Base-by-base conservation (phyloP, 208 protist genomes). In the Leishmania major region DNA sequence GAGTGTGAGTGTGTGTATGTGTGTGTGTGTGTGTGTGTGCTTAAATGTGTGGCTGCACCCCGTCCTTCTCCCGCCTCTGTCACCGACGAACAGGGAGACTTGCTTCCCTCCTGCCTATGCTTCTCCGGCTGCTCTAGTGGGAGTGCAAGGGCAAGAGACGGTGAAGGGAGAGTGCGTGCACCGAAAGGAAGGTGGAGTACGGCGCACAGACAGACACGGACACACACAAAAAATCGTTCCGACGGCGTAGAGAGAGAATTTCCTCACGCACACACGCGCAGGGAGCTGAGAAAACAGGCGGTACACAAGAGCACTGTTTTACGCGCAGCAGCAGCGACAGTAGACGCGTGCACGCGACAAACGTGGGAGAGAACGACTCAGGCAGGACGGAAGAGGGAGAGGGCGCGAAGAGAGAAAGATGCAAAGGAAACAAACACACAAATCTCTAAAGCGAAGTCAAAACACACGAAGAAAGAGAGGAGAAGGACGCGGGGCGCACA, bases 371-470 rank as follows among this genome's bases (percentile, higher is more conserved):
- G 45, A 49, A 60, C n/a, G 4, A 40, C 15, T 5, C 31, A 40
- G 62, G 4, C 28, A 40, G 62, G 31, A 37, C 8, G 10, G 62
- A 35, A 69, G 31, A 69, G 62, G 11, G 15, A 69, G 25, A 76
- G 13, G 6, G 71, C n/a, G 73, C 28, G 70, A 71, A 70, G 79
- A 84, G 37, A 51, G 55, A 35, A 31, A 28, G 59, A 28, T 28
- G 31, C 31, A 40, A 43, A 40, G 3, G 25, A 67, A 69, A 40
- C 28, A 13, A 11, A 31, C 13, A 40, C 31, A 31, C 25, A 40
- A 62, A 25, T 15, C 62, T 40, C 62, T 40, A 69, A 69, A 69
- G 62, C 31, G 3, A 40, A 8, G 31, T 8, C 31, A 3, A 69
- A 40, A 69, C 17, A 40, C 31, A 40, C n/a, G 10, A 40, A 40